phyloP scores from a whole-genome alignment of 2,329 filamentous ascomycete genomes.

The Gliomastix tumulicola region DNA sequence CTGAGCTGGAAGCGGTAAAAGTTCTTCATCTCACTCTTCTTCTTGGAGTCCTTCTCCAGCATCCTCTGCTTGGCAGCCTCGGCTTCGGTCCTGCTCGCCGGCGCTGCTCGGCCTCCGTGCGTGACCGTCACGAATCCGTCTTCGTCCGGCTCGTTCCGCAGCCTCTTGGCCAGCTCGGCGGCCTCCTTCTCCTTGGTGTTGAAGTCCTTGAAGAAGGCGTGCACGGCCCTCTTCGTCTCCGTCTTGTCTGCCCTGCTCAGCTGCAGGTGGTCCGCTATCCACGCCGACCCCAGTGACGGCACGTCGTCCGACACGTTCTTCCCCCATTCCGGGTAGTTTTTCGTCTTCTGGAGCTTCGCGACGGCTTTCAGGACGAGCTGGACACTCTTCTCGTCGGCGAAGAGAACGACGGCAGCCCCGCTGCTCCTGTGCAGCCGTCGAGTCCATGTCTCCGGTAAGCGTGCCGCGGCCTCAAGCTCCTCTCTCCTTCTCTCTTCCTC shows the following conservation, averaged over 20 bases:
- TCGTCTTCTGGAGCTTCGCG: conserved; percentile 52
- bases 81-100: conserved; percentile 66
- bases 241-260: conserved; percentile 63
- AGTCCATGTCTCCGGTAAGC: conserved; percentile 68
- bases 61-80: conserved; percentile 52
- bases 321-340: conserved; percentile 62
- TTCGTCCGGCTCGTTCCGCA: conserved; percentile 78
- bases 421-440: conserved; percentile 65
- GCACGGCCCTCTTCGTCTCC: conserved; percentile 65
- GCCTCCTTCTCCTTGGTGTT: conserved; percentile 61
- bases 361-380: conserved; percentile 71
- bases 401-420: conserved; percentile 70
- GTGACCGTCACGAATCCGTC: conserved; percentile 94
- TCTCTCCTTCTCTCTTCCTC: conserved; percentile 45
- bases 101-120: conserved; percentile 66
- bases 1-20: conserved; percentile 82
- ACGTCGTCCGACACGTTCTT: conserved; percentile 49
- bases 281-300: conserved; percentile 48
- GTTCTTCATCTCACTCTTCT: conserved; percentile 57
- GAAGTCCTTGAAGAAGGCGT: conserved; percentile 83
- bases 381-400: conserved; percentile 77
- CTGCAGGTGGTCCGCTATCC: conserved; percentile 59
- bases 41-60: conserved; percentile 56
- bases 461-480: conserved; percentile 50
- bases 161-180: conserved; percentile 52